Evolutionary conservation across 768 basidiomycete species (phyloP), one percentile per base, ranked within the genome.

Genomic region (Phaeotremella skinneri): DNA sequence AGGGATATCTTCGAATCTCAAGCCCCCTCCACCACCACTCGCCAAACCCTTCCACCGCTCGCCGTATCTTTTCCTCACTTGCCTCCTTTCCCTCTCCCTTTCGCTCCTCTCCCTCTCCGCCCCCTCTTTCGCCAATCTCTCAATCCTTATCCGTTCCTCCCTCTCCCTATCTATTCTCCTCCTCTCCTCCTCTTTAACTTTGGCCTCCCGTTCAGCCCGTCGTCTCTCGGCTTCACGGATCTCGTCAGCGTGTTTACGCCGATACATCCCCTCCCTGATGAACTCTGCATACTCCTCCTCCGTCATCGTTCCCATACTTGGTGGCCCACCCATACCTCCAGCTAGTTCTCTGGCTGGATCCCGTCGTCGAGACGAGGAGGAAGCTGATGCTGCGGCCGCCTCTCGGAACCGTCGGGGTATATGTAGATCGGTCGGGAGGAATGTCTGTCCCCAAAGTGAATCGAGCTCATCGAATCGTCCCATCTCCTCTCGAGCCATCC

Each of bases 261-360:
- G 83, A 80, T 89, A 91, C 88, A 96, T 93, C 48, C 89, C 90
- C 25, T 82, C 77, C 62, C 91, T 80, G 51, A 94, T 79, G 88
- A 89, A 93, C 67, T 90, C 89, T 1, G 87, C 84, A 65, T 94
- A 94, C 59, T 90, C 86, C 64, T 92, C 87, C 6, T 92, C 90
- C 59, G 87, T 85, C 87, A 93, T 87, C 49, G 81, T 80, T 58
- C 84, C 76, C 4, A 76, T 66, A 17, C 68, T 64, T 14, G 64
- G 66, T 3, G 69, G 68, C 2, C 51, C 43, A 52, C 61, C 72
- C 49, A 31, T 69, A 75, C 39, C 79, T 2, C 83, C 66, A 77
- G 81, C 72, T 75, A 78, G 66, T 73, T 84, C 75, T 78, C 66
- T 80, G 76, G 65, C 56, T 63, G 57, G 63, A 61, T 62, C 65